phyloP scores from a whole-genome alignment of 108 stramenopile species.

The Pseudonitzschia delicatissima region DNA sequence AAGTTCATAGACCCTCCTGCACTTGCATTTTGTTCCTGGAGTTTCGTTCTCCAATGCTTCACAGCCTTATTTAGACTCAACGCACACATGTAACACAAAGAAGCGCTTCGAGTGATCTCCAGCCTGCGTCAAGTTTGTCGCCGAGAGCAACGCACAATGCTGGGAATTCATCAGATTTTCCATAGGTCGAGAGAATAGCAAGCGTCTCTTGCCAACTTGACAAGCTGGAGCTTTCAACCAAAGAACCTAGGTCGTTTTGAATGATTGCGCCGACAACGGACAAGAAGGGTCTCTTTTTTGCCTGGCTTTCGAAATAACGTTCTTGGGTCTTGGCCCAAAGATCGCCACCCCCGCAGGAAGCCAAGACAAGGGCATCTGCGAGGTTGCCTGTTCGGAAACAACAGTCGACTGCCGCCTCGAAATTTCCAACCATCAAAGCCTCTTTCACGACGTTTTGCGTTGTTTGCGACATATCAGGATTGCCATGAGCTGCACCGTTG shows the following conservation, averaged over 20 bases:
- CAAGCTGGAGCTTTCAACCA: conserved; percentile 75
- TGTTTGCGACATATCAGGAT: conserved; percentile 40
- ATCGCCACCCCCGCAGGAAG: conserved; percentile 91
- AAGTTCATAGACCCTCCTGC: conserved; percentile 47
- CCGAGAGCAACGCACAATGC: conserved; percentile 86
- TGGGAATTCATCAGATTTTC: conserved; percentile 89
- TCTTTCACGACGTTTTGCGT: conserved; percentile 79
- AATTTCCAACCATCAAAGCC: conserved; percentile 93
- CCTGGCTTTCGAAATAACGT: conserved; percentile 79
- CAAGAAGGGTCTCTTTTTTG: conserved; percentile 72
- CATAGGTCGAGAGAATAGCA: conserved; percentile 92
- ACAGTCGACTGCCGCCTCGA: conserved; percentile 94
- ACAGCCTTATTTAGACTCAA: conserved; percentile 84
- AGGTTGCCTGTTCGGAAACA: conserved; percentile 86
- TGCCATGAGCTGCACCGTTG: conserved; percentile 19
- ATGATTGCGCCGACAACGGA: conserved; percentile 87
- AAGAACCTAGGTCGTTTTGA: conserved; percentile 58
- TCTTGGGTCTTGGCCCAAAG: conserved; percentile 91
- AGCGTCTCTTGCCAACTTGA: conserved; percentile 92
- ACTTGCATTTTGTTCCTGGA: conserved; percentile 38
- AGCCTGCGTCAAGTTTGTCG: conserved; percentile 74
- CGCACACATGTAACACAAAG: conserved; percentile 95
- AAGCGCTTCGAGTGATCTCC: conserved; percentile 79
- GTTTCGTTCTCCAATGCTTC: conserved; percentile 76
- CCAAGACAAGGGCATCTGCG: conserved; percentile 92